A percentile compares a stretch with the other conserved stretches of the same genome.
Evolutionary conservation across 805 yeast genomes (phyloP).

Genomic region (Barnettozyma sucrosica): DNA sequence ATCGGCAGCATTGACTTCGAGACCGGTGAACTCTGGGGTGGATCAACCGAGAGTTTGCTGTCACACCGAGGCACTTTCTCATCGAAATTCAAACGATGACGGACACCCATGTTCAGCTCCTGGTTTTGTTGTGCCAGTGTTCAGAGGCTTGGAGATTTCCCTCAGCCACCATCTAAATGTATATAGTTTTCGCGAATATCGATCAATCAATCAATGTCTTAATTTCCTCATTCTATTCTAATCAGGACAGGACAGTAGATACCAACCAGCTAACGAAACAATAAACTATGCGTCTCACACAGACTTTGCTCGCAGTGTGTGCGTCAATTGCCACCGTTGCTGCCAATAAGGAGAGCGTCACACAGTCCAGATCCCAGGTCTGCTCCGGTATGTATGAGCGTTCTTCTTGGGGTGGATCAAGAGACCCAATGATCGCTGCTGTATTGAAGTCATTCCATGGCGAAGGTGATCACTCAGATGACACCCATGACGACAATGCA

Average conservation of each 20-base stretch:
- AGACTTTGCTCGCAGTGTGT: not conserved
- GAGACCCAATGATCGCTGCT: conserved; percentile 54
- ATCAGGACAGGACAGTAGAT: not conserved
- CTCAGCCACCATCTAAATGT: too few species aligned
- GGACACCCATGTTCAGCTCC: too few species aligned
- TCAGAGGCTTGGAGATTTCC: too few species aligned
- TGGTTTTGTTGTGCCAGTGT: too few species aligned
- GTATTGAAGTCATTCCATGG: conserved; percentile 30
- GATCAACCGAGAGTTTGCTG: not conserved
- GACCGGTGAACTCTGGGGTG: not conserved
- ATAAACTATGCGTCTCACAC: conserved; percentile 2
- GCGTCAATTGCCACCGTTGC: not conserved
- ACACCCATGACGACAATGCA: conserved; percentile 28
- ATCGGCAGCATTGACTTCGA: not conserved
- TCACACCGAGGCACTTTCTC: not conserved
- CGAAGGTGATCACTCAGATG: conserved; percentile 13
- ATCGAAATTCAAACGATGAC: too few species aligned
- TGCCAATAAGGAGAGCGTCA: conserved; percentile 44
- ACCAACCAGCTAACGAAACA: not conserved
- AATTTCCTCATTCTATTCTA: not conserved
- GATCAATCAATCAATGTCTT: not conserved
- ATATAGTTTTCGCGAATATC: not conserved
- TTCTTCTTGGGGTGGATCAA: conserved; percentile 79
- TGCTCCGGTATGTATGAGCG: conserved; percentile 90
- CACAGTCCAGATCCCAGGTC: conserved; percentile 49